Percentiles rank a stretch among this genome's conserved stretches.
Evolutionary conservation across 352 stramenopile genomes (phyloP).

Genomic region (Phytophthora multivora): DNA sequence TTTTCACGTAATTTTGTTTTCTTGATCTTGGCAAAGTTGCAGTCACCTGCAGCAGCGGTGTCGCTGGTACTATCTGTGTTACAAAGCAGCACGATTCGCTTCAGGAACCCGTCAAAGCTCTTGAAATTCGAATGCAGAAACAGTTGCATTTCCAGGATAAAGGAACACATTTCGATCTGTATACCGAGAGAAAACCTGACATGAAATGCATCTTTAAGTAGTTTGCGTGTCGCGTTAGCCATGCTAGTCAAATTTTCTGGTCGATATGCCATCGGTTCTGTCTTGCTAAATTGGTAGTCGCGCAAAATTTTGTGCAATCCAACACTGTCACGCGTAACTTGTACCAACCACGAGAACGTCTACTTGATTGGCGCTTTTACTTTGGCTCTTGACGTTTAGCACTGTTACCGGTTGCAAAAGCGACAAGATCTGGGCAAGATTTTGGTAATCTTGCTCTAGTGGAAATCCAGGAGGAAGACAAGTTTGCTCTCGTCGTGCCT

Average conservation of each 20-base stretch:
- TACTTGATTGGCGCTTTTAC: background rate
- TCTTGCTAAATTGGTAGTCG: conserved; percentile 7
- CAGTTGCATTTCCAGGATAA: conserved; percentile 9
- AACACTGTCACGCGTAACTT: background rate
- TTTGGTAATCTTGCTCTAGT: background rate
- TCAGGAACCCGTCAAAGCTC: conserved; percentile 6
- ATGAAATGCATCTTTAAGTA: conserved; percentile 3
- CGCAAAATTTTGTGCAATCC: conserved; percentile 12
- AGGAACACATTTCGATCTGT: conserved; percentile 8
- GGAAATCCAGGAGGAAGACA: background rate
- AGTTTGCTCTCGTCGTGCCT: background rate
- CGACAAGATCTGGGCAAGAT: background rate
- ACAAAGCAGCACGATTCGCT: conserved; percentile 1
- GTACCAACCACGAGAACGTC: background rate
- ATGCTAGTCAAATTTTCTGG: conserved; percentile 5
- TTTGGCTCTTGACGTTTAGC: background rate
- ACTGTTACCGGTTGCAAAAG: background rate
- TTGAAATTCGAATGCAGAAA: conserved; percentile 16
- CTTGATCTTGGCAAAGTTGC: conserved; percentile 7
- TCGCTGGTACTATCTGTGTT: conserved; percentile 1
- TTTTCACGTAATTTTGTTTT: conserved; percentile 9
- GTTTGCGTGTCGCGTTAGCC: conserved; percentile 5
- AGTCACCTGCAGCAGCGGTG: background rate
- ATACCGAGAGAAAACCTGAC: conserved; percentile 6
- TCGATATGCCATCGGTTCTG: background rate